phyloP scores from a whole-genome alignment of 1,284 basidiomycete species.

The Ustilago nuda region DNA sequence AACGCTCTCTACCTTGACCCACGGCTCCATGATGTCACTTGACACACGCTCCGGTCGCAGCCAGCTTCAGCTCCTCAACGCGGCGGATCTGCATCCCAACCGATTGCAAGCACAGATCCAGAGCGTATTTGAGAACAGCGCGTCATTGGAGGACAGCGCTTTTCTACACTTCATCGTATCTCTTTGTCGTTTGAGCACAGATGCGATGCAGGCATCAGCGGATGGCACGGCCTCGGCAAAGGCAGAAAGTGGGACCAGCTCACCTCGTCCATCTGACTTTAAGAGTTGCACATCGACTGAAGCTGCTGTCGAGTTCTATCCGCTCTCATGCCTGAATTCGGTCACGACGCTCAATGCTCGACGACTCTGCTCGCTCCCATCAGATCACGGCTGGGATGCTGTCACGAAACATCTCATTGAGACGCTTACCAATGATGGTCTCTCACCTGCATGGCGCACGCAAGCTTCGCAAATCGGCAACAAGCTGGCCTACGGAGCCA shows the following conservation, averaged over 20 bases:
- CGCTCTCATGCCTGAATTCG: constrained; percentile 83
- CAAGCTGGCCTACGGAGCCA: constrained; percentile 73
- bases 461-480: constrained; percentile 84
- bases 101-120: constrained; percentile 48
- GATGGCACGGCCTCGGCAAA: constrained; percentile 5
- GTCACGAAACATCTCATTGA: constrained; percentile 82
- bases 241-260: constrained; percentile 2
- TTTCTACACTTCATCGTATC: constrained; percentile 85
- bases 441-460: constrained; percentile 82
- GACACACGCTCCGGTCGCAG: constrained; percentile 39
- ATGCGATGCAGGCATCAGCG: constrained; percentile 22
- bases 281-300: constrained; percentile 5
- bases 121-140: constrained; percentile 72
- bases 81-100: constrained; percentile 29
- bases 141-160: constrained; percentile 80
- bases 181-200: constrained; percentile 82
- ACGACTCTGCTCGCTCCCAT: constrained; percentile 81
- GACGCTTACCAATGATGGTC: constrained; percentile 77
- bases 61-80: constrained; percentile 45
- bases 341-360: constrained; percentile 85
- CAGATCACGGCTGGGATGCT: constrained; percentile 85
- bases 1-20: constrained; percentile 46
- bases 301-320: constrained; percentile 73
- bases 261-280: constrained; percentile 28
- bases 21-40: constrained; percentile 36